Base-by-base conservation (phyloP, 257 asterid genomes). In the Solanum pimpinellifolium region DNA sequence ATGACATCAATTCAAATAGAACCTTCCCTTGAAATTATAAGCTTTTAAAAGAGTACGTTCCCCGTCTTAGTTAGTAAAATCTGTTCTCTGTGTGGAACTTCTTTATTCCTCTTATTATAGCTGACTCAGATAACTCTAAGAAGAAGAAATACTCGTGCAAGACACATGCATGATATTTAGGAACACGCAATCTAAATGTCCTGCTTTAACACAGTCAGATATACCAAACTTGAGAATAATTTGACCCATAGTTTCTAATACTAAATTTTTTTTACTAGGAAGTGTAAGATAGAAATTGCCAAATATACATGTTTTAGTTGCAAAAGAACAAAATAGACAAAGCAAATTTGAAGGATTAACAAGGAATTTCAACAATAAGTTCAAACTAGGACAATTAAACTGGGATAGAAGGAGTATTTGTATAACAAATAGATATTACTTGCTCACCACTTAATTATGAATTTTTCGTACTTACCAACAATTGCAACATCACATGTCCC, bases 401-500 rank as follows among this genome's bases (percentile, higher is more conserved):
- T 5, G 42, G 84, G 39, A 76, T 42, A 44, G 12, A 41, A 76
- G 83, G 39, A 77, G 42, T 78, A 6, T 37, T 37, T 5, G 39
- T 37, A 78, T 27, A 27, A 27, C 2, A 33, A 37, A 11, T 20
- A 35, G 14, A 5, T 10, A 5, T 10, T 21, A 77, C 83, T 25
- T 77, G n/a, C n/a, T 77, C 37, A n/a, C 62, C 11, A n/a, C 62
- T 77, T 42, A 77, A 44, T 0, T 25, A 13, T 77, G 14, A 77
- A 77, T 4, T 77, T 39, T 44, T 13, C 83, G 66, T 27, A 78
- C 98, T 90, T 90, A 94, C 99, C 99, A 86, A 97, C 96, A 88
- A 96, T 95, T 77, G 99, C 99, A 91, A 97, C 96, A 90, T 94
- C 99, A 92, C 98, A 96, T 14, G 86, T 95, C 78, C 99, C 99